These are phyloP conservation scores for Cercospora janseana DNA, from an alignment of 2,329 filamentous ascomycete species.

Conservation along the genomic window DNA sequence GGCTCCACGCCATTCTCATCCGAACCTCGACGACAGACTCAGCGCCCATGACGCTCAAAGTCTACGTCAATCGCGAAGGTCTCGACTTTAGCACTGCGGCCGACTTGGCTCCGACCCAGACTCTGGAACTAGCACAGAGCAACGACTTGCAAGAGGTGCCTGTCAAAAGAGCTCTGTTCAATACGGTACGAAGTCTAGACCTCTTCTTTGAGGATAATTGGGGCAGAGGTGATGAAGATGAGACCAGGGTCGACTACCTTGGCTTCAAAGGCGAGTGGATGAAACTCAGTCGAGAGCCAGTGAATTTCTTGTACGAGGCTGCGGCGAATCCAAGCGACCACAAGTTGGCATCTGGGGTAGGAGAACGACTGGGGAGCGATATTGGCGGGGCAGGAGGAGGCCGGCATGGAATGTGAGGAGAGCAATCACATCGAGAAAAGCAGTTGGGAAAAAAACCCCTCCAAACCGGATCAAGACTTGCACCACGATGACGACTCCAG, in stretches of 20 bases:
- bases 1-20: conserved; percentile 83
- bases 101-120: conserved; percentile 62
- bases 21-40: conserved; percentile 69
- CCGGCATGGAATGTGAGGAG: conserved; percentile 21
- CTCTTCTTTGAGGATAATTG: conserved; percentile 95
- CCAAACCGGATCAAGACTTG: no score
- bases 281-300: conserved; percentile 75
- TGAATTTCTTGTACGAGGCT: conserved; percentile 88
- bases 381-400: conserved; percentile 36
- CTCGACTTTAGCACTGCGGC: conserved; percentile 79
- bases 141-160: conserved; percentile 81
- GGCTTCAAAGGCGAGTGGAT: conserved; percentile 96
- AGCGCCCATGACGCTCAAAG: conserved; percentile 77
- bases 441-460: background rate
- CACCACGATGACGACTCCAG: background rate
- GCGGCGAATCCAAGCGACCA: conserved; percentile 91
- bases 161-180: conserved; percentile 85
- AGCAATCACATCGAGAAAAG: no score
- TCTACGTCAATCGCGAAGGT: conserved; percentile 83
- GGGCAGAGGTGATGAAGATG: conserved; percentile 70
- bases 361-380: conserved; percentile 34
- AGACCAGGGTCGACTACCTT: conserved; percentile 75
- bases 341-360: conserved; percentile 48
- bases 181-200: conserved; percentile 74
- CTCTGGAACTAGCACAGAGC: conserved; percentile 72